These are phyloP conservation scores for Hevea brasiliensis DNA, from an alignment of 345 rosid species.

Conservation along the genomic window DNA sequence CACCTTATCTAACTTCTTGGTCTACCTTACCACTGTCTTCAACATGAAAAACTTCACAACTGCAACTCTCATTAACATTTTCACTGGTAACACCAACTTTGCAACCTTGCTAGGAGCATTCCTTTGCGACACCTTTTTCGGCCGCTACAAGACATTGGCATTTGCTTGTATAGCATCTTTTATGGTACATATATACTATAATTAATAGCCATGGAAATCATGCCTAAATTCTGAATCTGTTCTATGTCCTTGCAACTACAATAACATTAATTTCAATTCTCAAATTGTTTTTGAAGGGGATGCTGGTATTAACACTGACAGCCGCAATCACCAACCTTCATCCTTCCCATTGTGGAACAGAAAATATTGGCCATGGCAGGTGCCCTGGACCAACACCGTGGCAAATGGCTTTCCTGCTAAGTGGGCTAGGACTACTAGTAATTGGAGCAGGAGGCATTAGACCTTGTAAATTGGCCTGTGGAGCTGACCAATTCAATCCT, in stretches of 20 bases:
- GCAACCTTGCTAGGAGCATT: constrained; percentile 24
- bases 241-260: no score
- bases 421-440: constrained; percentile 9
- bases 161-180: constrained; percentile 24
- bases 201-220: no score
- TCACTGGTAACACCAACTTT: constrained; percentile 20
- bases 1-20: constrained; percentile 17
- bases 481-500: constrained; percentile 29
- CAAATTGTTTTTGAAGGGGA: constrained; percentile 13
- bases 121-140: constrained; percentile 28
- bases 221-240: no score
- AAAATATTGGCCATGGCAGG: background rate
- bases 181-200: constrained; percentile 12
- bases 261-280: background rate
- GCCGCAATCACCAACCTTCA: constrained; percentile 23
- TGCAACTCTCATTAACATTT: constrained; percentile 19
- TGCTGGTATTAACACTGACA: constrained; percentile 19
- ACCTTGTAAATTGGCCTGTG: constrained; percentile 25
- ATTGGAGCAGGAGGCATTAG: constrained; percentile 24
- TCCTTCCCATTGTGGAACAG: constrained; percentile 11
- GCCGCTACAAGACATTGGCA: constrained; percentile 24
- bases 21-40: constrained; percentile 28
- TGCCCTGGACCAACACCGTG: constrained; percentile 16
- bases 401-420: constrained; percentile 14
- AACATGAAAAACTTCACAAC: constrained; percentile 24